Evolutionary conservation across 192 early-diverging fungal species (phyloP).

Genomic region (Glomus cerebriforme): DNA sequence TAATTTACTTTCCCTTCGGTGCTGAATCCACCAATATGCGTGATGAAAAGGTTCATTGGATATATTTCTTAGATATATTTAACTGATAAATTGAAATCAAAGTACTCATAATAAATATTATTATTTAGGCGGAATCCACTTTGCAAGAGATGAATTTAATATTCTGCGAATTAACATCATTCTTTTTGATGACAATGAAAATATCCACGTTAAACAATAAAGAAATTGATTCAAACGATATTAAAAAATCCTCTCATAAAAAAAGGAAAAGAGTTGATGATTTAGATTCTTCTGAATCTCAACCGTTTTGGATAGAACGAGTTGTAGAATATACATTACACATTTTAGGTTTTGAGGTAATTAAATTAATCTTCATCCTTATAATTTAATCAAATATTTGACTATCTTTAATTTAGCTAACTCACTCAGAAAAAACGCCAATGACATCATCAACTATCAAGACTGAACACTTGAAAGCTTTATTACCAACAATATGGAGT

Average conservation of each 20-base stretch:
- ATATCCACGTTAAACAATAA: constrained; percentile 31
- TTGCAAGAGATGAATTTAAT: constrained; percentile 72
- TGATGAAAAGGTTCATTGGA: constrained; percentile 53
- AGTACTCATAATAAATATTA: neutral
- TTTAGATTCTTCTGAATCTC: constrained; percentile 33
- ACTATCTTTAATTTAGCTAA: neutral
- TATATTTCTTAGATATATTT: neutral
- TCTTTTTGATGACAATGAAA: constrained; percentile 48
- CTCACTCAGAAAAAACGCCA: neutral
- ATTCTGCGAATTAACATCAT: constrained; percentile 64
- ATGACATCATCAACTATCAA: constrained; percentile 20
- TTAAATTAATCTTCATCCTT: neutral
- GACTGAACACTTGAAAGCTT: constrained; percentile 44
- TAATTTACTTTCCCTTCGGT: constrained; percentile 80
- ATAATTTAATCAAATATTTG: neutral
- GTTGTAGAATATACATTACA: constrained; percentile 61
- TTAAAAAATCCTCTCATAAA: neutral
- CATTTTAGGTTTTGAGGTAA: constrained; percentile 50
- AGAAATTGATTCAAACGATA: constrained; percentile 34
- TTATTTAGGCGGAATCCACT: constrained; percentile 49
- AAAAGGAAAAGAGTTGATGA: constrained; percentile 31
- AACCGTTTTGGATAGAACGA: constrained; percentile 46
- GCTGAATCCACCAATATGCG: constrained; percentile 46
- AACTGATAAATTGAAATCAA: neutral
- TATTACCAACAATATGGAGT: constrained; percentile 56